phyloP scores from a whole-genome alignment of 2,329 filamentous ascomycete species.

The Aspergillus terreus region DNA sequence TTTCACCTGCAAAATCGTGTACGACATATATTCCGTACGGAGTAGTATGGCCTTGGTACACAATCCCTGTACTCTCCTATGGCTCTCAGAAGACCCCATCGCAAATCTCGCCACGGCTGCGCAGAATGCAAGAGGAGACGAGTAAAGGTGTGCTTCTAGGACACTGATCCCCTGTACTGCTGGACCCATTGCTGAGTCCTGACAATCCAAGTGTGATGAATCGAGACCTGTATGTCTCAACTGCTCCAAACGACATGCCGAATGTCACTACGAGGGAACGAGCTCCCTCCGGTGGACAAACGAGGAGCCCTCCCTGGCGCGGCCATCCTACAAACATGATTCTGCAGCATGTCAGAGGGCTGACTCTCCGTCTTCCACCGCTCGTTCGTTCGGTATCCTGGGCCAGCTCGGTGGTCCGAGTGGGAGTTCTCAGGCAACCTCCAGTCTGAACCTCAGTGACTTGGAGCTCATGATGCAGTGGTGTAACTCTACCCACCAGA shows the following conservation, averaged over 20 bases:
- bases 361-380: conserved; percentile 10
- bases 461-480: conserved; percentile 42
- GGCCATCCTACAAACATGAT: conserved; percentile 15
- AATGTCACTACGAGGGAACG: conserved; percentile 31
- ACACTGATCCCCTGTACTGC: neutral
- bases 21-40: neutral
- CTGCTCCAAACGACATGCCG: conserved; percentile 28
- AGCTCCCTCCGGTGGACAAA: conserved; percentile 31
- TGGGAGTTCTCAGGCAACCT: conserved; percentile 2
- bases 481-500: conserved; percentile 33
- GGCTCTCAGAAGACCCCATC: conserved; percentile 33
- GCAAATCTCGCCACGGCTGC: conserved; percentile 35
- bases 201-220: conserved; percentile 28
- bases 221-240: conserved; percentile 29
- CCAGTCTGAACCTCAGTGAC: conserved; percentile 43
- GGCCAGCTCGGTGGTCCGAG: conserved; percentile 16
- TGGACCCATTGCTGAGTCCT: neutral
- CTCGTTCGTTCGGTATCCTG: conserved; percentile 24
- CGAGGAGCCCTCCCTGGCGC: conserved; percentile 18
- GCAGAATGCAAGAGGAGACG: conserved; percentile 32
- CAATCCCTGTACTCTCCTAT: conserved; percentile 11
- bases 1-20: neutral
- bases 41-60: neutral
- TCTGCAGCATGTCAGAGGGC: conserved; percentile 16
- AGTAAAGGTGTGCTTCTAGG: conserved; percentile 26